Base-by-base conservation (phyloP, 2,329 filamentous ascomycete species). In the Aspergillus fischeri region DNA sequence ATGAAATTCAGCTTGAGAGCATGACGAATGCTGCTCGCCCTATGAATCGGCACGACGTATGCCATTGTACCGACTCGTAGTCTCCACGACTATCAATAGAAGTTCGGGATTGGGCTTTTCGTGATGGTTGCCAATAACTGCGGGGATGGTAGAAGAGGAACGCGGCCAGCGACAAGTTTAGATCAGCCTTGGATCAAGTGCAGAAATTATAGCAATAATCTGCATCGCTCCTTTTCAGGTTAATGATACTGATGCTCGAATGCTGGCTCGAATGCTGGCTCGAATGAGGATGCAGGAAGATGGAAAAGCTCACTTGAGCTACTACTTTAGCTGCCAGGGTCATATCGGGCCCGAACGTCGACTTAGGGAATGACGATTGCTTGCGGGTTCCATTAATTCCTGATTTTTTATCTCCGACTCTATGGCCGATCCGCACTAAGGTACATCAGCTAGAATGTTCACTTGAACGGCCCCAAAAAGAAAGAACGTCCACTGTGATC, bases 41-140 rank as follows among this genome's bases (percentile, higher is more conserved):
- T 84, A 75, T 99, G 94, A 56, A 99, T 94, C 42, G 94, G 92
- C 60, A 91, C 92, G 68, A 99, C 81, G 74, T 97, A 99, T 53
- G 94, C 90, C 94, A 99, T 99, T 5, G 14, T 47, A 24, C 24
- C 8, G 21, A 14, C 20, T 47, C 21, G 11, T 7, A 27, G 20
- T 25, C 20, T 14, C 27, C 44, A 14, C 10, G 44, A 27, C 44
- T 47, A 10, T 24, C 44, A 47, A 47, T 7, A 20, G 42, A 45
- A 45, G 20, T 27, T 17, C 21, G 21, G 44, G 14, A 24, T 24
- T 10, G 20, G 21, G 44, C 44, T 14, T 27, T 47, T 27, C 10
- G 44, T 47, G 21, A 24, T 47, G 8, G 21, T 14, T 47, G 11
- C 44, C 44, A 27, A 25, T 3, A 21, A 47, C 21, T 47, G 44